Conservation (phyloP, 2,329 filamentous ascomycete genomes). For the Proliferodiscus dingleyae region DNA sequence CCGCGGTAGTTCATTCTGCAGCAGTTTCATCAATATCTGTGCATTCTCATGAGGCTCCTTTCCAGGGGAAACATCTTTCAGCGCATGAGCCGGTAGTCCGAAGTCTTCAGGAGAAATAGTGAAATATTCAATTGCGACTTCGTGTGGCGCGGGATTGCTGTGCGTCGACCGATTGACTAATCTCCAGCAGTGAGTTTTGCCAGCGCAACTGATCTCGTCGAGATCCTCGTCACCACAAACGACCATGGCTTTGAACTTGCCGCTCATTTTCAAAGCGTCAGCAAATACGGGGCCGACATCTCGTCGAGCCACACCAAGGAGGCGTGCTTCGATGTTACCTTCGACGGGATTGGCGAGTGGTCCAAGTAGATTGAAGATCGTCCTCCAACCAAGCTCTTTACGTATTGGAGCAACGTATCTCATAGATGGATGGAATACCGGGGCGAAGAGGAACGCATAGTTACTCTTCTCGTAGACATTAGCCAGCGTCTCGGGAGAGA, state of each 20-base stretch:
- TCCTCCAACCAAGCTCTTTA: slow-evolving; percentile 85
- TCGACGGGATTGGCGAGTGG: slow-evolving; percentile 90
- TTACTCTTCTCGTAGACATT: slow-evolving; percentile 74
- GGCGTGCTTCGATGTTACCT: slow-evolving; percentile 75
- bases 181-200: slow-evolving; percentile 84
- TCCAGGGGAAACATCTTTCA: slow-evolving; percentile 75
- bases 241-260: slow-evolving; percentile 77
- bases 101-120: slow-evolving; percentile 79
- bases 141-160: slow-evolving; percentile 33
- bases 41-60: slow-evolving; percentile 87
- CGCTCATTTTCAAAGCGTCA: slow-evolving; percentile 72
- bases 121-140: slow-evolving; percentile 67
- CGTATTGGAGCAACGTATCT: slow-evolving; percentile 80
- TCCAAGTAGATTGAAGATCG: slow-evolving; percentile 95
- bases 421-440: slow-evolving; percentile 95
- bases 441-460: slow-evolving; percentile 93
- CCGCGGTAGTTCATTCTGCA: slow-evolving; percentile 65
- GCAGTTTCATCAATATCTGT: slow-evolving; percentile 69
- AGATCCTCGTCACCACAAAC: slow-evolving; percentile 93
- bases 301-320: slow-evolving; percentile 87
- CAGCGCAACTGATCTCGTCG: slow-evolving; percentile 91
- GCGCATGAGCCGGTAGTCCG: slow-evolving; percentile 68
- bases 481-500: slow-evolving; percentile 66
- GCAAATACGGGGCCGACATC: slow-evolving; percentile 87
- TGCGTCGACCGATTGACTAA: slow-evolving; percentile 49